Percentiles rank a stretch among this genome's conserved stretches.
phyloP scores from a whole-genome alignment of 768 basidiomycete genomes.

The Terana coerulea region DNA sequence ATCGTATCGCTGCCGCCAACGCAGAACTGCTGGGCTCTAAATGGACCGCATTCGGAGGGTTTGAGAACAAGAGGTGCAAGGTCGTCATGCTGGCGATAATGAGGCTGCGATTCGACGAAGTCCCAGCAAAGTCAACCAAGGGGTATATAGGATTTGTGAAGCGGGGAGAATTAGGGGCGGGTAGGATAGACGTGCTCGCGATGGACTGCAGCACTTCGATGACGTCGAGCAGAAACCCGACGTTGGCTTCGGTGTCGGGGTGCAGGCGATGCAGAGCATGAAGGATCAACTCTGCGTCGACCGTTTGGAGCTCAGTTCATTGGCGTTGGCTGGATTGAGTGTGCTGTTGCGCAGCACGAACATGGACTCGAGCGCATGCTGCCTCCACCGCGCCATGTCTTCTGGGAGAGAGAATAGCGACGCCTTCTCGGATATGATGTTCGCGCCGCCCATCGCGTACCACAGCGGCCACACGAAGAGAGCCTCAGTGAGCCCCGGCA shows the following conservation, averaged over 20 bases:
- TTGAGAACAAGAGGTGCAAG: conserved; percentile 59
- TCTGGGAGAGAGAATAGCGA: conserved; percentile 55
- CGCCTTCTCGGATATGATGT: conserved; percentile 36
- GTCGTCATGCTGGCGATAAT: conserved; percentile 63
- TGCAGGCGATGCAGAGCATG: conserved; percentile 61
- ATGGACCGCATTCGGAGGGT: conserved; percentile 53
- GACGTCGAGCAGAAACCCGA: conserved; percentile 68
- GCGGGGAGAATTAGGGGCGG: conserved; percentile 27
- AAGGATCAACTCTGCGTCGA: conserved; percentile 64
- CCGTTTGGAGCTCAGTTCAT: conserved; percentile 53
- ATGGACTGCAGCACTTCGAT: conserved; percentile 71
- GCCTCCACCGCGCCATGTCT: conserved; percentile 49
- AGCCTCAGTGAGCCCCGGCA: conserved; percentile 79
- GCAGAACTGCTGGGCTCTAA: conserved; percentile 55
- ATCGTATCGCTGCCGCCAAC: conserved; percentile 59
- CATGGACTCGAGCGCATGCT: conserved; percentile 82
- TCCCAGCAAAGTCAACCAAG: conserved; percentile 50
- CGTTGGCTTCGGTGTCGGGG: conserved; percentile 57
- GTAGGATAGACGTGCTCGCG: conserved; percentile 40
- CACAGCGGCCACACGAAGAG: conserved; percentile 88
- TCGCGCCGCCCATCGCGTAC: conserved; percentile 66
- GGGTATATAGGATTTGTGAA: conserved; percentile 50
- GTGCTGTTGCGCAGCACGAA: conserved; percentile 85
- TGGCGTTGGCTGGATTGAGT: conserved; percentile 63
- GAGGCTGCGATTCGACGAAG: conserved; percentile 69